Base-by-base conservation (phyloP, 2,329 filamentous ascomycete genomes). In the Aureobasidium zeae region DNA sequence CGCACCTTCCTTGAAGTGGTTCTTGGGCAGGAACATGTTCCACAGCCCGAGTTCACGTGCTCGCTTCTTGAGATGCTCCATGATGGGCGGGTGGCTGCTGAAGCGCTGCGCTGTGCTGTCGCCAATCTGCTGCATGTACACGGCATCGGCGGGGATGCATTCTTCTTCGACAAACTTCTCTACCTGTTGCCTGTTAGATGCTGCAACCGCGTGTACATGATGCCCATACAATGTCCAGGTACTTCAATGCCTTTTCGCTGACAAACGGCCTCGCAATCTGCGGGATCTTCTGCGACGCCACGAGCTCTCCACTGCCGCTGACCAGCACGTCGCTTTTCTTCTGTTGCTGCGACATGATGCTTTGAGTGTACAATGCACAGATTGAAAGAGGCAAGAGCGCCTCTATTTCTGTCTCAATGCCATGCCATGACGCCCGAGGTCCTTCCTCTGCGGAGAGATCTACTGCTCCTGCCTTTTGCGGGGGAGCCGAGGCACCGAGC, bases 11-110 rank as follows among this genome's bases (percentile, higher is more conserved):
- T 83, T 86, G 74, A 95, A 96, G 68, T 95, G 88, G 56, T 81
- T 87, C 70, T 84, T 89, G 52, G 91, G 86, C 54, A 98, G 67
- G 72, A 98, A 98, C 81, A 98, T 83, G 68, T 98, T 98, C 91
- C 91, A 98, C 33, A 98, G 72, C 1, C 89, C 91, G 19, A 94
- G 74, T 54, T 82, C 74, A 58, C 73, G 76, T 32, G 89, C 91
- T 63, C 87, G 84, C 52, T 67, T 70, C 74, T 96, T 96, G 55
- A 98, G 75, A 44, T 91, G 81, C 54, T 98, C 91, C 49, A 98
- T 76, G 55, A 96, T 73, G 30, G 72, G 62, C 1, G 91, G 89
- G 61, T 93, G 83, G 28, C 72, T 67, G 52, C 82, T 75, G 83
- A 89, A 96, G 70, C 89, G 79, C 49, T 76, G 67, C 37, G 80